phyloP scores from a whole-genome alignment of 2,329 filamentous ascomycete genomes.

The Phialemoniopsis sp. region DNA sequence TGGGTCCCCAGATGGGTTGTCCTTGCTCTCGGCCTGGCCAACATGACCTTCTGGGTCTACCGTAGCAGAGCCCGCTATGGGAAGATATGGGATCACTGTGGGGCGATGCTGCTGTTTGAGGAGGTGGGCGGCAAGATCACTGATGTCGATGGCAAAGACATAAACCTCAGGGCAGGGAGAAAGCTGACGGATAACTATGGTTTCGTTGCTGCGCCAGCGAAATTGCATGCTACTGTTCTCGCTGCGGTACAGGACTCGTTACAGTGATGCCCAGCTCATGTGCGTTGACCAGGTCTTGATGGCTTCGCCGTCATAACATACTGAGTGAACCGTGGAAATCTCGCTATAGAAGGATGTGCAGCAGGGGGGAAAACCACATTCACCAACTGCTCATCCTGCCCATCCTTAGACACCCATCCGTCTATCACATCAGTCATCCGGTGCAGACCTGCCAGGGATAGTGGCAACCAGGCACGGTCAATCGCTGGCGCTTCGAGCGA shows the following conservation, averaged over 20 bases:
- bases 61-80: conserved; percentile 39
- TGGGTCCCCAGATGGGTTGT: conserved; percentile 54
- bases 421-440: too few relatives aligned
- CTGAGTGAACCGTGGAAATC: too few relatives aligned
- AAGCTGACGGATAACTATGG: conserved; percentile 47
- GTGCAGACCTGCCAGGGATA: too few relatives aligned
- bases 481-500: too few relatives aligned
- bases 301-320: too few relatives aligned
- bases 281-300: too few relatives aligned
- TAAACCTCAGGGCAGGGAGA: conserved; percentile 45
- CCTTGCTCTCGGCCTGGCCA: conserved; percentile 47
- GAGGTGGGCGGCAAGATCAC: conserved; percentile 53
- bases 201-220: conserved; percentile 47
- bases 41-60: conserved; percentile 55
- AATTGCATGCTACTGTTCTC: conserved; percentile 39
- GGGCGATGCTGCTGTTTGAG: conserved; percentile 54
- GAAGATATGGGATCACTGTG: conserved; percentile 58
- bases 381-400: too few relatives aligned
- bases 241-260: conserved; percentile 26
- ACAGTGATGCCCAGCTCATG: too few relatives aligned
- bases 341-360: too few relatives aligned
- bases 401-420: too few relatives aligned
- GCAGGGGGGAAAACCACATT: too few relatives aligned
- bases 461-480: too few relatives aligned
- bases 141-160: conserved; percentile 45